Conservation (phyloP, 192 early-diverging fungal species). For the Neocallimastix lanati region DNA sequence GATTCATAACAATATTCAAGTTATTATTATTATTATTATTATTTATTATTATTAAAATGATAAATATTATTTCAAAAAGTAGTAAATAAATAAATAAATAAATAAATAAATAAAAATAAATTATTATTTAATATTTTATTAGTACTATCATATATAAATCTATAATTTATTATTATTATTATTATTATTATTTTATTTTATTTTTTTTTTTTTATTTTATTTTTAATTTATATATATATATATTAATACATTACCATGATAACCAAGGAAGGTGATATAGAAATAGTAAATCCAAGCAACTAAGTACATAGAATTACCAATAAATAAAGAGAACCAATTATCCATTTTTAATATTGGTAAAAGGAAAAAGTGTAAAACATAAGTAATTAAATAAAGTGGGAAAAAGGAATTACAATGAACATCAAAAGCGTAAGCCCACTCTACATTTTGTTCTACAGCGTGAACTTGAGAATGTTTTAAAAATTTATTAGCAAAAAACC, state of each 20-base stretch:
- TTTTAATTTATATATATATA: neutral
- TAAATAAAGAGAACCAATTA: conserved; percentile 58
- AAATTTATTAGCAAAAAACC: conserved; percentile 61
- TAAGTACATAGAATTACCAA: conserved; percentile 82
- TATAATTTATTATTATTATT: too few relatives aligned
- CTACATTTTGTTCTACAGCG: conserved; percentile 67
- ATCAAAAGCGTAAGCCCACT: conserved; percentile 93
- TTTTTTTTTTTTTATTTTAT: too few relatives aligned
- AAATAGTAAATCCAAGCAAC: conserved; percentile 58
- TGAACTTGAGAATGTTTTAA: conserved; percentile 57
- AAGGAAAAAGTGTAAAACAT: conserved; percentile 86
- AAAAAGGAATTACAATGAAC: conserved; percentile 95
- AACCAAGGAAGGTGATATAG: conserved; percentile 84
- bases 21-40: too few relatives aligned
- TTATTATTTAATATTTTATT: too few relatives aligned
- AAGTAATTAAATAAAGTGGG: conserved; percentile 65
- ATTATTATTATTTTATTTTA: too few relatives aligned
- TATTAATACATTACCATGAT: conserved; percentile 46
- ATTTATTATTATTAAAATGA: too few relatives aligned
- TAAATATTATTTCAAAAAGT: too few relatives aligned
- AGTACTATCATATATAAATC: too few relatives aligned
- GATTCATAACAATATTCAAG: too few relatives aligned
- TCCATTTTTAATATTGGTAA: conserved; percentile 59
- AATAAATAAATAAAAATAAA: too few relatives aligned
- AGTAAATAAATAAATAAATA: too few relatives aligned